These are phyloP conservation scores for Fraxinus albicans DNA, from an alignment of 305 asterid genomes.

Conservation along the genomic window DNA sequence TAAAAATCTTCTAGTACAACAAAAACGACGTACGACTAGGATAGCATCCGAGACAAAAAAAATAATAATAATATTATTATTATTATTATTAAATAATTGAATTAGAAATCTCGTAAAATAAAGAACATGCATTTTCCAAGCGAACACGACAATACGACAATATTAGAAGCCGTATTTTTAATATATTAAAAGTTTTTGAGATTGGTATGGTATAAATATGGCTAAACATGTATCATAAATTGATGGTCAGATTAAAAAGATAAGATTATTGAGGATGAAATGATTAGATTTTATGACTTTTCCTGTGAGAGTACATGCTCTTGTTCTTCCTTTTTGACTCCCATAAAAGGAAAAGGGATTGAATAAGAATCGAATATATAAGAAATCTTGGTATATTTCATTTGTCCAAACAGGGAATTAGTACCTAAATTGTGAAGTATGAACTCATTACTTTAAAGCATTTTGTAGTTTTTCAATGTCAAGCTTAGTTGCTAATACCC, in stretches of 20 bases:
- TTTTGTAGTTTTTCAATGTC: background rate
- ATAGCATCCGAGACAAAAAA: background rate
- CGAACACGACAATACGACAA: background rate
- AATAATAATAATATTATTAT: no score
- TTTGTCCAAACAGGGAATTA: background rate
- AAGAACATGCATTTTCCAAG: no score
- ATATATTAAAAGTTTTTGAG: background rate
- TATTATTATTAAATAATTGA: no score
- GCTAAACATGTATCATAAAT: background rate
- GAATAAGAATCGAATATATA: background rate
- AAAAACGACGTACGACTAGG: background rate
- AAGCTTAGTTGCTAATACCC: background rate
- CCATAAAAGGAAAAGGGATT: background rate
- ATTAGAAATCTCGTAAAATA: no score
- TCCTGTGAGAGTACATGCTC: constrained; percentile 17
- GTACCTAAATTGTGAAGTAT: background rate
- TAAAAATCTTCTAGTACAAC: background rate
- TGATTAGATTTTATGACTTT: constrained; percentile 4
- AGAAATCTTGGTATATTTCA: background rate
- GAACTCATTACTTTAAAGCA: background rate
- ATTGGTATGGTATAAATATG: background rate
- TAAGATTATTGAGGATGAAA: constrained; percentile 10
- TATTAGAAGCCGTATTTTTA: background rate
- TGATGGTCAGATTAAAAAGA: constrained; percentile 21
- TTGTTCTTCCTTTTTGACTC: constrained; percentile 22